Conservation (phyloP, 78 protist genomes). For the Isochrysis galbana region DNA sequence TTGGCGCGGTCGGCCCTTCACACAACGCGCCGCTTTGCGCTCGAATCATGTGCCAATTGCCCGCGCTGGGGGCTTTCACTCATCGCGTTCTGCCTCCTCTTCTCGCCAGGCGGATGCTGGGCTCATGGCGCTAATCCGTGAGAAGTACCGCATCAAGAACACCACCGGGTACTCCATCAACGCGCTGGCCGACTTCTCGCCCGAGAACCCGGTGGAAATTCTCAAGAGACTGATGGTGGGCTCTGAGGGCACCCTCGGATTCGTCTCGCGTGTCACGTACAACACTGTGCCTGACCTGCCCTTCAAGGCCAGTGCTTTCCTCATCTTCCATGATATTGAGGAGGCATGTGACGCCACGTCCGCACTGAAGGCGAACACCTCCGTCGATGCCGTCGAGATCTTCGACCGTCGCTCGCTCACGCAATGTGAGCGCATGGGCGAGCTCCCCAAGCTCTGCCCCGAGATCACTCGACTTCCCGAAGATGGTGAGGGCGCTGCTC, state of each 20-base stretch:
- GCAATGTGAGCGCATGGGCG: neutral
- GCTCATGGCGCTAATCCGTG: slow-evolving; percentile 22
- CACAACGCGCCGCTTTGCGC: too few species aligned
- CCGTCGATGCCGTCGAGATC: slow-evolving; percentile 52
- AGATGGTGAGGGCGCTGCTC: neutral
- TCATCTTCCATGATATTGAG: slow-evolving; percentile 36
- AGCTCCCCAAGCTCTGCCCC: neutral
- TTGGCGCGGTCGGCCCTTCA: too few species aligned
- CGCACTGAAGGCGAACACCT: neutral
- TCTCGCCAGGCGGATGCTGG: neutral
- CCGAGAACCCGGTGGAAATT: slow-evolving; percentile 48
- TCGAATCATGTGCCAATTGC: too few species aligned
- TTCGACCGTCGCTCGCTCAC: slow-evolving; percentile 32
- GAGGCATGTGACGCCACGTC: slow-evolving; percentile 39
- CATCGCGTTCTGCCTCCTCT: neutral
- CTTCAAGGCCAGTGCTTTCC: slow-evolving; percentile 48
- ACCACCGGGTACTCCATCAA: slow-evolving; percentile 63
- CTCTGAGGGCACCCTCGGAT: slow-evolving; percentile 58
- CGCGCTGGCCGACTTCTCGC: slow-evolving; percentile 52
- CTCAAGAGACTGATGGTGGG: slow-evolving; percentile 49
- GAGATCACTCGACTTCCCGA: neutral
- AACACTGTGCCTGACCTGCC: slow-evolving; percentile 50
- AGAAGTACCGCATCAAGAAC: slow-evolving; percentile 55
- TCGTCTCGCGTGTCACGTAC: slow-evolving; percentile 45
- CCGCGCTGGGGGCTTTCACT: too few species aligned